Conservation (phyloP, 768 basidiomycete species). For the Suillus weaverae region DNA sequence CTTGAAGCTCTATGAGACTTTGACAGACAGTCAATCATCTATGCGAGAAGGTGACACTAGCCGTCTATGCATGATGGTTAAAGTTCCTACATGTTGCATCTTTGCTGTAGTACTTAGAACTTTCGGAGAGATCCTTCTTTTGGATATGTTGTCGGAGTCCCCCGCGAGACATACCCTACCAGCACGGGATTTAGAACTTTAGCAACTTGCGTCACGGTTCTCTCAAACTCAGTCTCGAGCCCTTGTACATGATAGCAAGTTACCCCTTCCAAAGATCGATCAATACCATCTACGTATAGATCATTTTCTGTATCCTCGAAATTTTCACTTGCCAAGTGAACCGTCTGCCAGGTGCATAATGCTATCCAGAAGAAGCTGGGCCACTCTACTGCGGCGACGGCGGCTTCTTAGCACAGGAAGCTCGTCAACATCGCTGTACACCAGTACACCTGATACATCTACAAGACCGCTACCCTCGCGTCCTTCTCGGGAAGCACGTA, state of each 20-base stretch:
- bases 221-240: not conserved
- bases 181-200: not conserved
- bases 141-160: constrained; percentile 4
- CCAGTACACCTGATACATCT: too few species aligned
- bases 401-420: not conserved
- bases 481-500: not conserved
- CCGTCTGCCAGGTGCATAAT: not conserved
- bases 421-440: not conserved
- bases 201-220: not conserved
- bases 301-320: not conserved
- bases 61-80: not conserved
- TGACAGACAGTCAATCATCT: not conserved
- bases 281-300: not conserved
- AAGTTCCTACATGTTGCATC: not conserved
- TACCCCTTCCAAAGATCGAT: not conserved
- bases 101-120: not conserved
- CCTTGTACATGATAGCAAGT: not conserved
- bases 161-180: not conserved
- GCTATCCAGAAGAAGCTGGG: constrained; percentile 1
- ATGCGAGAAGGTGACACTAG: not conserved
- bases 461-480: not conserved
- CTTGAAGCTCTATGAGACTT: not conserved
- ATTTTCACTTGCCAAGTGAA: not conserved
- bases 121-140: constrained; percentile 1
- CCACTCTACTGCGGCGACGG: not conserved